Percentiles rank a stretch among this genome's conserved stretches.
phyloP scores from a whole-genome alignment of 176 grass and related monocot genomes.

The Carex myosuroides region DNA sequence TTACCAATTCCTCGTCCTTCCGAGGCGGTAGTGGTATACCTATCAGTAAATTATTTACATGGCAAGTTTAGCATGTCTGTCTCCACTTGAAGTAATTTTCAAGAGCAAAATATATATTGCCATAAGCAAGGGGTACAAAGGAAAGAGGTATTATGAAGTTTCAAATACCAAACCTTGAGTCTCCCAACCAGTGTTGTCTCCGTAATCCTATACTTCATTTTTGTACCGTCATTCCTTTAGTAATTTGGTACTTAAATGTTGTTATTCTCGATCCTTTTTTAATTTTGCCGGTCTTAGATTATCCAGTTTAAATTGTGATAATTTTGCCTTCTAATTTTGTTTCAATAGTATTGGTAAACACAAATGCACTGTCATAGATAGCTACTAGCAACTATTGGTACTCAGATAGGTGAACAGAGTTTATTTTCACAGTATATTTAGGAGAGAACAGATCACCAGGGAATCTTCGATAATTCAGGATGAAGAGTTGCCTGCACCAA shows the following conservation, averaged over 20 bases:
- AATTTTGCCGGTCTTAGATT: not conserved
- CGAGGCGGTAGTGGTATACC: conserved; percentile 61
- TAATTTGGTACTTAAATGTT: not conserved
- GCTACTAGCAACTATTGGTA: not conserved
- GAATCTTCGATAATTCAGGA: conserved; percentile 52
- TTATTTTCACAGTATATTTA: not conserved
- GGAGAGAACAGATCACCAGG: conserved; percentile 40
- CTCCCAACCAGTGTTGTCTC: not conserved
- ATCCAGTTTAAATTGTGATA: not conserved
- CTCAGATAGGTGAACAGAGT: not conserved
- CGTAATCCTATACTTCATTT: not conserved
- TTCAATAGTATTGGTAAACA: not conserved
- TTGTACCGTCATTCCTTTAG: not conserved
- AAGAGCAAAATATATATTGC: not conserved
- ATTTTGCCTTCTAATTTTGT: not conserved
- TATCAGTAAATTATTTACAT: conserved; percentile 8
- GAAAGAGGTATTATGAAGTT: not conserved
- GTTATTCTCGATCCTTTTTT: not conserved
- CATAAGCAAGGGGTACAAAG: not conserved
- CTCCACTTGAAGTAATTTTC: not conserved
- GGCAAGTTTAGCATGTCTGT: not conserved
- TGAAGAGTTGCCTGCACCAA: conserved; percentile 49
- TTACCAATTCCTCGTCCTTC: conserved; percentile 34
- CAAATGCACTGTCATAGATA: not conserved
- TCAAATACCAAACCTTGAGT: not conserved